Conservation (phyloP, 1,139 yeast species). For the Yamadazyma trypodendri region DNA sequence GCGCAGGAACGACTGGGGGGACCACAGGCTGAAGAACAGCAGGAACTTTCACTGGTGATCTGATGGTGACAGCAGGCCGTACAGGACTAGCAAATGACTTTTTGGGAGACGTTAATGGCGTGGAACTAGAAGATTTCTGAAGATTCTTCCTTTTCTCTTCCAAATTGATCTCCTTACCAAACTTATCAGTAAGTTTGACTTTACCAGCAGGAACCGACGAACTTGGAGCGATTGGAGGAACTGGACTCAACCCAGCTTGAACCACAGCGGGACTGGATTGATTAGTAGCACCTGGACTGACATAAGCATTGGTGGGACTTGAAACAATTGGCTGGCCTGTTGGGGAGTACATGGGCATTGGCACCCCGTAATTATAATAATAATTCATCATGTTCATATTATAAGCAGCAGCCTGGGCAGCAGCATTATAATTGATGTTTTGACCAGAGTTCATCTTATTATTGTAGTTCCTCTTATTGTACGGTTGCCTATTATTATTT, state of each 20-base stretch:
- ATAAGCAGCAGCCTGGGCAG: constrained; percentile 16
- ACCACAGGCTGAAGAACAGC: constrained; percentile 8
- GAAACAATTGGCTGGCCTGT: constrained; percentile 9
- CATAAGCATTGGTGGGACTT: constrained; percentile 6
- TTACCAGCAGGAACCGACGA: constrained; percentile 18
- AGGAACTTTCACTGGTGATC: constrained; percentile 3
- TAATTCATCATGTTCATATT: constrained; percentile 20
- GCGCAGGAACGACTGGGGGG: constrained; percentile 9
- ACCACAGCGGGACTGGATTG: constrained; percentile 4
- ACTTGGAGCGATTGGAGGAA: constrained; percentile 12
- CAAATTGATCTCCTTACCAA: constrained; percentile 47
- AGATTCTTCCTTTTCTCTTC: constrained; percentile 39
- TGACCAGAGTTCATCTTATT: constrained; percentile 10
- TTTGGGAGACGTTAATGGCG: constrained; percentile 19
- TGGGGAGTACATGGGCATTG: constrained; percentile 10
- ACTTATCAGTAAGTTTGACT: constrained; percentile 44
- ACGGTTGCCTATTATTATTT: constrained; percentile 7
- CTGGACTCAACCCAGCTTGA: constrained; percentile 13
- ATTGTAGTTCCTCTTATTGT: constrained; percentile 7
- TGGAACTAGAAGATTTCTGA: constrained; percentile 17
- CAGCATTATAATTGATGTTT: constrained; percentile 13
- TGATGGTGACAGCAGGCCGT: constrained; percentile 16
- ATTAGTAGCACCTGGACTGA: constrained; percentile 10
- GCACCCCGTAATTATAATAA: constrained; percentile 18
- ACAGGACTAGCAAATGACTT: constrained; percentile 16